These are phyloP conservation scores for Fusarium sp. DNA, from an alignment of 2,329 filamentous ascomycete genomes.

Conservation along the genomic window DNA sequence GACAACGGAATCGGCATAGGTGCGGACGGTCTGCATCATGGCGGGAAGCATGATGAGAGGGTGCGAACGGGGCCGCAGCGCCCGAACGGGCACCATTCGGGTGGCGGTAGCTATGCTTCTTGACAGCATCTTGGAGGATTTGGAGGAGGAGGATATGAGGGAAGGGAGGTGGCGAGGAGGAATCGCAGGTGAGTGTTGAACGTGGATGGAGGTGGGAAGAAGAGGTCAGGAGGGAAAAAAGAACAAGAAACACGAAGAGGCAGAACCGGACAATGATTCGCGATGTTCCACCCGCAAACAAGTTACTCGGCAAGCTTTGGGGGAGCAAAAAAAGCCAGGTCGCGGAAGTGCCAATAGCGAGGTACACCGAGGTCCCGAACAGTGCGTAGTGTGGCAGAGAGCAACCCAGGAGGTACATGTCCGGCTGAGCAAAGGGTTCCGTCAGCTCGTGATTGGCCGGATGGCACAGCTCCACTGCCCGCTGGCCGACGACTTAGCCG, in stretches of 20 bases:
- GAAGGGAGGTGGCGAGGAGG: neutral
- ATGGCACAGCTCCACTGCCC: neutral
- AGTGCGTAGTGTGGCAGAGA: neutral
- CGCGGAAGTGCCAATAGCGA: conserved; percentile 5
- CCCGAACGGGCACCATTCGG: conserved; percentile 56
- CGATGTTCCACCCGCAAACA: conserved; percentile 22
- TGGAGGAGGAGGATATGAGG: conserved; percentile 3
- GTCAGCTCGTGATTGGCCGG: neutral
- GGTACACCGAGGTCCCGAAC: conserved; percentile 15
- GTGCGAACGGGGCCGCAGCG: conserved; percentile 43
- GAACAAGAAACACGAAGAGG: conserved; percentile 21
- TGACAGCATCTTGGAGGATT: conserved; percentile 52
- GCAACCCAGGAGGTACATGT: conserved; percentile 33
- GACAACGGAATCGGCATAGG: conserved; percentile 80
- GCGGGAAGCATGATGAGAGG: conserved; percentile 54
- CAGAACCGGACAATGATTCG: conserved; percentile 38
- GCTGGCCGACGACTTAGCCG: neutral
- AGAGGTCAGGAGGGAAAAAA: conserved; percentile 36
- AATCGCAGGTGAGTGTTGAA: conserved; percentile 12
- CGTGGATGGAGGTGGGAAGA: conserved; percentile 22
- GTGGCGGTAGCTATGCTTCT: conserved; percentile 54
- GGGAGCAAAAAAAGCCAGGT: conserved; percentile 23
- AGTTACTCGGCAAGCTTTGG: conserved; percentile 27
- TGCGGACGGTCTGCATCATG: conserved; percentile 64
- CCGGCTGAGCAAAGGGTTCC: conserved; percentile 14